Conservation (phyloP, 192 early-diverging fungal species). For the Chytriomyces sp. region DNA sequence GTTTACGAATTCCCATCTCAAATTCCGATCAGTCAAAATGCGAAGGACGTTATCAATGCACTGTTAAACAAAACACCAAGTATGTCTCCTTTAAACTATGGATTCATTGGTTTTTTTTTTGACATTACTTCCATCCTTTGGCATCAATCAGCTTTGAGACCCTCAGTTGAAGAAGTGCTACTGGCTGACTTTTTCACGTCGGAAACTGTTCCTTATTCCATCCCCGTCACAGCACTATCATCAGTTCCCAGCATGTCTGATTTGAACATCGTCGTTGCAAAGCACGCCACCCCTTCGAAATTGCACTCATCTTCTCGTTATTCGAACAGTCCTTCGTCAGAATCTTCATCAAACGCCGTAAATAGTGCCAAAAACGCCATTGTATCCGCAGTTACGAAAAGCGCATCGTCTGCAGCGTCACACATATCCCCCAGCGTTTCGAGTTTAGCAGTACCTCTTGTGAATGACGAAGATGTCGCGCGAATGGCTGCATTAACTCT, state of each 20-base stretch:
- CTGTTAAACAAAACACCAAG: slow-evolving; percentile 58
- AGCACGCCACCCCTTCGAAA: too few species aligned
- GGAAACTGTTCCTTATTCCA: slow-evolving; percentile 35
- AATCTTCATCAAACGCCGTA: too few species aligned
- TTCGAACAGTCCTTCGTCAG: too few species aligned
- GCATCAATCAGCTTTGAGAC: slow-evolving; percentile 46
- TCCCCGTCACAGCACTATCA: slow-evolving; percentile 49
- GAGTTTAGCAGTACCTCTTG: too few species aligned
- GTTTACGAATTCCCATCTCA: slow-evolving; percentile 75
- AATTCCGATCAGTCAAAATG: slow-evolving; percentile 62
- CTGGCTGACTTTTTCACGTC: slow-evolving; percentile 52
- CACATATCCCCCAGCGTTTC: too few species aligned
- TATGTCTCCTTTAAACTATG: background rate
- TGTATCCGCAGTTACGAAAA: too few species aligned
- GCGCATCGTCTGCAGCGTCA: too few species aligned
- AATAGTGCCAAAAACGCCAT: too few species aligned
- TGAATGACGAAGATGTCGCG: too few species aligned
- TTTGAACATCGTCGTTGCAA: slow-evolving; percentile 7
- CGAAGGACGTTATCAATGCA: slow-evolving; percentile 68
- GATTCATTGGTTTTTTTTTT: background rate
- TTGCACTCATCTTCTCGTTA: too few species aligned
- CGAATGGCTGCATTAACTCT: too few species aligned
- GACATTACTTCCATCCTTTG: slow-evolving; percentile 6
- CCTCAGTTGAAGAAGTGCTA: slow-evolving; percentile 54
- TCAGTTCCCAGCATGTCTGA: slow-evolving; percentile 31